Evolutionary conservation across 2,329 filamentous ascomycete genomes (phyloP).

Genomic region (Hymenoscyphus infarciens): DNA sequence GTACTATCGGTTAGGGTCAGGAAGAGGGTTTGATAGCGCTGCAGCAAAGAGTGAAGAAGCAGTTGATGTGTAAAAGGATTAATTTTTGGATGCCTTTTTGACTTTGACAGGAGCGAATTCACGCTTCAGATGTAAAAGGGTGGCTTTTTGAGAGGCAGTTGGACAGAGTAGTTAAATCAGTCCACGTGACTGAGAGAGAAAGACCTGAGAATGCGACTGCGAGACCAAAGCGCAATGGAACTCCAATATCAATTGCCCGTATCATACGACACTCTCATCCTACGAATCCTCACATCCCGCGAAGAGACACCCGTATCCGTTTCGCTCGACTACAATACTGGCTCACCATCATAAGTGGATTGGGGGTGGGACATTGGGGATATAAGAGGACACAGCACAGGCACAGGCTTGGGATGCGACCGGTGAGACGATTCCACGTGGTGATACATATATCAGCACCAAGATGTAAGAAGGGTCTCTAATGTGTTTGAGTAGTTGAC

Average conservation of each 20-base stretch:
- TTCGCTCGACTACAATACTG: constrained; percentile 15
- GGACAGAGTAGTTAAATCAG: not conserved
- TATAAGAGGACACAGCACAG: constrained; percentile 23
- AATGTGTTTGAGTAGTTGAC: constrained; percentile 22
- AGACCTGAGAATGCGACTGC: not conserved
- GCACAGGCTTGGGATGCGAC: constrained; percentile 23
- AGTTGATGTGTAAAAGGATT: not conserved
- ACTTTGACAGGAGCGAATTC: not conserved
- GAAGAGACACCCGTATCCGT: constrained; percentile 16
- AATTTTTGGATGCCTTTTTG: not conserved
- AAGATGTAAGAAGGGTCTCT: constrained; percentile 25
- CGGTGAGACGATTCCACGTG: constrained; percentile 36
- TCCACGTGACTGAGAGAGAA: not conserved
- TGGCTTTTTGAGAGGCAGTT: not conserved
- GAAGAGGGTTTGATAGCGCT: not conserved
- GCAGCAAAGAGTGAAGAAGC: not conserved
- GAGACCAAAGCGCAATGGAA: not conserved
- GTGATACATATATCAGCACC: constrained; percentile 30
- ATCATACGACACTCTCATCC: constrained; percentile 29
- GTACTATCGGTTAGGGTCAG: not conserved
- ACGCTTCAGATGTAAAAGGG: not conserved
- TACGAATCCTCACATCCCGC: constrained; percentile 20
- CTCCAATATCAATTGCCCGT: constrained; percentile 11
- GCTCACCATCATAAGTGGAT: constrained; percentile 16
- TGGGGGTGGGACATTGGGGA: constrained; percentile 20